A percentile compares a stretch with the other conserved stretches of the same genome.
Conservation (phyloP, 805 yeast species). For the Cyberlindnera euphorbiae region DNA sequence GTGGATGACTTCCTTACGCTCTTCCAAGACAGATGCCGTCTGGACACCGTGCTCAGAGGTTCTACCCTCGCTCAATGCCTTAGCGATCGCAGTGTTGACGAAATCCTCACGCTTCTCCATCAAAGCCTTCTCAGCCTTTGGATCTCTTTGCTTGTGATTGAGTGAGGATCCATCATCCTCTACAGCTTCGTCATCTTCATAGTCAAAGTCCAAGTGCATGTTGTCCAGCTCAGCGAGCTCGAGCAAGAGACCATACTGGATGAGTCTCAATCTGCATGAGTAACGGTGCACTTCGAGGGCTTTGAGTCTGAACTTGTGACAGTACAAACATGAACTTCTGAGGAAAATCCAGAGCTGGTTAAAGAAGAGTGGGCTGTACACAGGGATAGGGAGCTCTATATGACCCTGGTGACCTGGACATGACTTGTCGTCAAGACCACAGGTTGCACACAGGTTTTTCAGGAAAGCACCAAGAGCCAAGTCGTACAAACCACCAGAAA, state of each 20-base stretch:
- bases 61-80: constrained; percentile 73
- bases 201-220: constrained; percentile 35
- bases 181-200: constrained; percentile 46
- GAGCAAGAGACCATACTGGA: constrained; percentile 83
- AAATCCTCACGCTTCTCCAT: constrained; percentile 58
- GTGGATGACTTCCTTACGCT: constrained; percentile 69
- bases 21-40: constrained; percentile 84
- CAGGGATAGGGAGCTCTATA: constrained; percentile 93
- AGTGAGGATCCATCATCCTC: constrained; percentile 31
- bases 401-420: constrained; percentile 99
- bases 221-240: constrained; percentile 74
- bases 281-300: constrained; percentile 66
- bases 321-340: constrained; percentile 82
- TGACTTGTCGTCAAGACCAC: constrained; percentile 89
- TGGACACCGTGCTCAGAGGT: constrained; percentile 61
- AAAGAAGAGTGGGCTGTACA: constrained; percentile 92
- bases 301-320: constrained; percentile 78
- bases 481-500: constrained; percentile 90
- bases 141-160: constrained; percentile 25
- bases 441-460: constrained; percentile 81
- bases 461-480: constrained; percentile 93
- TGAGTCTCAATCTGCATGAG: constrained; percentile 70
- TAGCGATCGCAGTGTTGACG: constrained; percentile 65
- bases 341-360: constrained; percentile 81
- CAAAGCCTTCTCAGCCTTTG: constrained; percentile 42